A percentile compares a stretch with the other conserved stretches of the same genome.
Evolutionary conservation across 139 green algal genomes (phyloP).

Genomic region (Auxenochlorella pyrenoidosa): DNA sequence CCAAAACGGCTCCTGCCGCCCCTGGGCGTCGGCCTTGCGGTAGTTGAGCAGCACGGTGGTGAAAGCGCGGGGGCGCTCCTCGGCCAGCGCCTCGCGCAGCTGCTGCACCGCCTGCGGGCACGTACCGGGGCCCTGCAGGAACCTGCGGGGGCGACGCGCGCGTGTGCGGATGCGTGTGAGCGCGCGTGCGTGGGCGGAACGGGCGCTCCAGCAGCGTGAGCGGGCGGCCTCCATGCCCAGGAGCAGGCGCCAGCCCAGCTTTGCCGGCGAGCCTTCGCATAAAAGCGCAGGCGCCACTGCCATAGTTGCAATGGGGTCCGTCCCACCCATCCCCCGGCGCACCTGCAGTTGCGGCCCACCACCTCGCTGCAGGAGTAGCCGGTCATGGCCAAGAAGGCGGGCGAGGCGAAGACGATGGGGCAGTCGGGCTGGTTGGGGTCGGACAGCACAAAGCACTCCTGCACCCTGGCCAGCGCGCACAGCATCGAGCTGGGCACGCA

Average conservation of each 20-base stretch:
- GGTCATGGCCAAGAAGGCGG: slow-evolving; percentile 64
- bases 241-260: too few relatives aligned
- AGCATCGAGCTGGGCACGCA: slow-evolving; percentile 60
- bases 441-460: slow-evolving; percentile 69
- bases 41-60: slow-evolving; percentile 74
- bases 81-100: slow-evolving; percentile 53
- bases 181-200: too few relatives aligned
- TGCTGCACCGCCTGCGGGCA: slow-evolving; percentile 44
- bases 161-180: too few relatives aligned
- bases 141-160: slow-evolving; percentile 57
- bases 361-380: slow-evolving; percentile 59
- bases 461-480: slow-evolving; percentile 54
- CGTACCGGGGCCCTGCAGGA: slow-evolving; percentile 60
- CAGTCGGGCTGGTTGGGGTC: slow-evolving; percentile 66
- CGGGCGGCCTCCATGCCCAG: too few relatives aligned
- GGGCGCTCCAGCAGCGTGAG: too few relatives aligned
- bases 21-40: slow-evolving; percentile 51
- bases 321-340: neutral
- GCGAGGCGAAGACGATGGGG: slow-evolving; percentile 72
- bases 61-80: slow-evolving; percentile 44
- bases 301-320: too few relatives aligned
- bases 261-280: too few relatives aligned
- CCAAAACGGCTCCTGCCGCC: slow-evolving; percentile 54
- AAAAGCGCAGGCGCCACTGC: too few relatives aligned
- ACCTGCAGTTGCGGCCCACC: slow-evolving; percentile 43